These are phyloP conservation scores for Penstemon barbatus DNA, from an alignment of 257 asterid genomes.

Conservation along the genomic window DNA sequence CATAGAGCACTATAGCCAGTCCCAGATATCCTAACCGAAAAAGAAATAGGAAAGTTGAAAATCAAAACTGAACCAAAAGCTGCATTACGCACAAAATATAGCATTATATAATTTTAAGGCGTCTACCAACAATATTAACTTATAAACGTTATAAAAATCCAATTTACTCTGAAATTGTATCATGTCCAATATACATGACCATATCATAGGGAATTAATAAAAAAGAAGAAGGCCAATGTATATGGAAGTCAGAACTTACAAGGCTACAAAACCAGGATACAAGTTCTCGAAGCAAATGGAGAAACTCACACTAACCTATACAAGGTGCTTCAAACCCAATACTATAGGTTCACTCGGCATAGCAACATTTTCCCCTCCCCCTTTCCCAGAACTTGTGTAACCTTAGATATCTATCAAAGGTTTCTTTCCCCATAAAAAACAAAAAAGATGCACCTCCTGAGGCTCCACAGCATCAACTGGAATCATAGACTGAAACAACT, in stretches of 20 bases:
- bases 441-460: neutral
- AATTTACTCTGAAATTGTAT: constrained; percentile 7
- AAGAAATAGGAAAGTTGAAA: too few relatives aligned
- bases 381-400: too few relatives aligned
- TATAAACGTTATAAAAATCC: neutral
- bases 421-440: neutral
- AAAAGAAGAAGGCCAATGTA: neutral
- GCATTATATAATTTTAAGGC: neutral
- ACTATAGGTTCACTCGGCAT: neutral
- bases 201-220: constrained; percentile 1
- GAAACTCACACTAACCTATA: neutral
- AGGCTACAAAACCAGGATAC: constrained; percentile 3
- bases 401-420: neutral
- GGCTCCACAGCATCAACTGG: constrained; percentile 20
- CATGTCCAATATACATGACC: constrained; percentile 29
- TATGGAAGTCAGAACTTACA: neutral
- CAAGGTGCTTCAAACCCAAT: neutral
- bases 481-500: neutral
- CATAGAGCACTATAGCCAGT: too few relatives aligned
- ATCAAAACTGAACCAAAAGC: neutral
- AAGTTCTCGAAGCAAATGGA: neutral
- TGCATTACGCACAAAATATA: neutral
- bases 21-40: too few relatives aligned
- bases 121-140: neutral
- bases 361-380: neutral